phyloP scores from a whole-genome alignment of 2,329 filamentous ascomycete species.

The Chaetomium olivaceum region DNA sequence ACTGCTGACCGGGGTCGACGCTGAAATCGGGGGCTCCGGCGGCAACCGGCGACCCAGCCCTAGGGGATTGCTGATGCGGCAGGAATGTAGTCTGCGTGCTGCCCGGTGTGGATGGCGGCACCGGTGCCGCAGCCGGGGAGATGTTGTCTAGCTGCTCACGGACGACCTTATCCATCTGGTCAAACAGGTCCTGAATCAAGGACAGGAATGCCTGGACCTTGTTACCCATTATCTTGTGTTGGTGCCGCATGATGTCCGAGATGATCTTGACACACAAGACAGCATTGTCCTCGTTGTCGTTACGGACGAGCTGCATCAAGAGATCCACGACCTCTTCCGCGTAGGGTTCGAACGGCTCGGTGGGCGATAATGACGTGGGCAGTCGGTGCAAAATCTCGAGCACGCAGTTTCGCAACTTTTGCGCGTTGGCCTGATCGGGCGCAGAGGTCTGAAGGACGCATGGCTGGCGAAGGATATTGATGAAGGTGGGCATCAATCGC shows the following conservation, averaged over 20 bases:
- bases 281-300: slow-evolving; percentile 97
- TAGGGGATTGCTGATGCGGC: slow-evolving; percentile 60
- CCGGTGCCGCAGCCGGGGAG: slow-evolving; percentile 50
- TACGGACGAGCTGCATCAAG: slow-evolving; percentile 82
- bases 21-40: slow-evolving; percentile 74
- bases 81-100: slow-evolving; percentile 73
- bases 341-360: slow-evolving; percentile 83
- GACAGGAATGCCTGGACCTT: slow-evolving; percentile 88
- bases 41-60: slow-evolving; percentile 85
- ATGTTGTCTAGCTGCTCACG: slow-evolving; percentile 89
- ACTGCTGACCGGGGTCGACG: slow-evolving; percentile 78
- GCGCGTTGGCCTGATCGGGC: slow-evolving; percentile 67
- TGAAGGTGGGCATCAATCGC: slow-evolving; percentile 86
- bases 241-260: slow-evolving; percentile 93
- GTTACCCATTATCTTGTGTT: slow-evolving; percentile 73
- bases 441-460: slow-evolving; percentile 91
- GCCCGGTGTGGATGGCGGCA: slow-evolving; percentile 66
- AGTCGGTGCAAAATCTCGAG: slow-evolving; percentile 93
- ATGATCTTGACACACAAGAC: slow-evolving; percentile 98
- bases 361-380: slow-evolving; percentile 66
- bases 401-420: slow-evolving; percentile 89
- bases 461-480: slow-evolving; percentile 78
- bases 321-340: slow-evolving; percentile 87
- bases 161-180: slow-evolving; percentile 93
- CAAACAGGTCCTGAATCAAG: slow-evolving; percentile 93